Percentiles rank a stretch among this genome's conserved stretches.
Conservation (phyloP, 2,329 filamentous ascomycete species). For the Ophiostoma sp. region DNA sequence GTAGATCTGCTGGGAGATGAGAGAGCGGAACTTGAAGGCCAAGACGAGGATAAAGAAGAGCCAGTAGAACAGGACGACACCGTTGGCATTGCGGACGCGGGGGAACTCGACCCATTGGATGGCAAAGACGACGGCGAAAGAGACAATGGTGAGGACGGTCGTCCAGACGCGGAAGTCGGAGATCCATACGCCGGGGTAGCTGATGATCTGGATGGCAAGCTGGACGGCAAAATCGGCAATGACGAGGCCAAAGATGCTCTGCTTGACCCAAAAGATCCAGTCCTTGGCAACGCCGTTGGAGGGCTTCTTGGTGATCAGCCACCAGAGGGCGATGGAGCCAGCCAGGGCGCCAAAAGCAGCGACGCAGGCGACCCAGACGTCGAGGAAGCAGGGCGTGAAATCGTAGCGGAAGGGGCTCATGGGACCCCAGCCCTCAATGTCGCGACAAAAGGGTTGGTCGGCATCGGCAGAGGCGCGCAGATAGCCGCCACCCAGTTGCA, state of each 20-base stretch:
- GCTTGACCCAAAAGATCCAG: conserved; percentile 88
- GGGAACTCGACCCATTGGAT: conserved; percentile 85
- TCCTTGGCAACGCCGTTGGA: conserved; percentile 67
- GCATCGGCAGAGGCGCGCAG: conserved; percentile 47
- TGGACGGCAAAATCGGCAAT: conserved; percentile 65
- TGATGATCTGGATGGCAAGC: conserved; percentile 68
- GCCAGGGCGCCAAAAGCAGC: conserved; percentile 73
- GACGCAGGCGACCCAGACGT: conserved; percentile 77
- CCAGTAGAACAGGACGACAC: conserved; percentile 89
- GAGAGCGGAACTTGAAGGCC: conserved; percentile 76
- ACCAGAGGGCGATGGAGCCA: conserved; percentile 73
- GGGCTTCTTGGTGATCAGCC: conserved; percentile 65
- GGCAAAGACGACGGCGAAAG: conserved; percentile 66
- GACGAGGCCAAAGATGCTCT: conserved; percentile 67
- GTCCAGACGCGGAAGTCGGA: conserved; percentile 85
- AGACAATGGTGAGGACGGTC: conserved; percentile 64
- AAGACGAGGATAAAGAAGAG: conserved; percentile 74
- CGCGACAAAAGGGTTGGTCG: conserved; percentile 74
- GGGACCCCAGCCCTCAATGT: conserved; percentile 92
- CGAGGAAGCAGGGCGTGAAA: conserved; percentile 95
- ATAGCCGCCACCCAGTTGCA: conserved; percentile 54
- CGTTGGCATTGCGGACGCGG: conserved; percentile 77
- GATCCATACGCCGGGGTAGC: conserved; percentile 64
- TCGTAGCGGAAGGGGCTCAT: conserved; percentile 83
- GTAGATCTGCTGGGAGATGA: conserved; percentile 73